Base-by-base conservation (phyloP, 345 rosid genomes). In the Corchorus olitorius region DNA sequence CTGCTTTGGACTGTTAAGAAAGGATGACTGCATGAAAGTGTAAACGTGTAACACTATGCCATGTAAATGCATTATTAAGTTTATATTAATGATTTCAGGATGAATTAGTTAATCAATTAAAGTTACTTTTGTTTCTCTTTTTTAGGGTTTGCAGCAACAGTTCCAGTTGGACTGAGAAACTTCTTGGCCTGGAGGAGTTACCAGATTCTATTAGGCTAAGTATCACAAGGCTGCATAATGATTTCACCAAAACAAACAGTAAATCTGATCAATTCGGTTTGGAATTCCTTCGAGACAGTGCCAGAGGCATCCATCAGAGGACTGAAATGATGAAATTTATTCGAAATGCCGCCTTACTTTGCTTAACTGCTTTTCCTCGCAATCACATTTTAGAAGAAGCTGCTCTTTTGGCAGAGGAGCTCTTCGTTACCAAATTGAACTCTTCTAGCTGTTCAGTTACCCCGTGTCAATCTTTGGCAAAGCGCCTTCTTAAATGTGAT, bases 391-490 rank as follows among this genome's bases (percentile, higher is more conserved):
- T 93, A 80, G 93, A 96, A 85, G 91, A 93, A 90, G 97, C 97
- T 77, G 89, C 84, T 43, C 97, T 96, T 85, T 83, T 92, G 71
- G 96, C 98, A 20, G 99, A 93, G 87, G 97, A 96, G 83, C 83
- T 89, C 65, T 88, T 81, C 74, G 84, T 85, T 66, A 86, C 91
- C 46, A 83, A 82, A 80, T 83, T 77, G 87, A 86, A 85, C 82
- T 84, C 94, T 76, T 84, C 83, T 84, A 62, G 79, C 79, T 79
- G 86, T 82, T 79, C 85, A 10, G 82, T 84, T 76, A 83, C 97
- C 64, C 94, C 98, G 65, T 93, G 94, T 75, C 91, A 92, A 72
- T 76, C 86, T 76, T 82, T 96, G 81, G 99, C 99, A 41, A 96
- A 92, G 84, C 86, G 87, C 72, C 98, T 96, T 75, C 83, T 96